phyloP scores from a whole-genome alignment of 179 eudicot species.

The Heliamphora pulchella region DNA sequence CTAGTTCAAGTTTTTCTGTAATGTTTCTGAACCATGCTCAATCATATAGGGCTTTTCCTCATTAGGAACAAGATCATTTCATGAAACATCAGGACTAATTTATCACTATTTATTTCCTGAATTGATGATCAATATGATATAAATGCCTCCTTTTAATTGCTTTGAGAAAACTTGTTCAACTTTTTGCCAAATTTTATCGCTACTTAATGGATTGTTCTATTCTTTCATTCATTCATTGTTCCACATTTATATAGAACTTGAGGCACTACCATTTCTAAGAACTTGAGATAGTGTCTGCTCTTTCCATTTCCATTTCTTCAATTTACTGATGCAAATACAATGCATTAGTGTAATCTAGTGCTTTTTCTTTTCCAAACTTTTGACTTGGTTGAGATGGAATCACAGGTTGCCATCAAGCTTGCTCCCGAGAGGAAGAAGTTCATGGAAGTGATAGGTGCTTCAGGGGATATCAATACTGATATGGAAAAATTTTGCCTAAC shows the following conservation, averaged over 20 bases:
- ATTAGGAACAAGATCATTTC: neutral
- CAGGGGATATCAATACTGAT: slow-evolving; percentile 42
- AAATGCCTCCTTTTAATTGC: neutral
- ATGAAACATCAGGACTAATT: neutral
- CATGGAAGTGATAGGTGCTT: slow-evolving; percentile 60
- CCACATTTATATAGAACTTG: neutral
- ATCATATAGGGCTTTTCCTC: neutral
- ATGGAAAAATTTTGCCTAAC: slow-evolving; percentile 55
- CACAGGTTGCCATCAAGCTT: slow-evolving; percentile 78
- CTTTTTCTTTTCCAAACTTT: too few species aligned
- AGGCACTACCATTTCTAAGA: neutral
- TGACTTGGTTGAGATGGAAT: slow-evolving; percentile 15
- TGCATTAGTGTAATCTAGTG: too few species aligned
- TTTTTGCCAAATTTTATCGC: too few species aligned
- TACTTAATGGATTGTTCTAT: too few species aligned
- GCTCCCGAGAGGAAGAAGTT: slow-evolving; percentile 87
- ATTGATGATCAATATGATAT: neutral
- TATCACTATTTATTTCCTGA: neutral
- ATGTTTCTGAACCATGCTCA: slow-evolving; percentile 18
- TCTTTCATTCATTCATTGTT: neutral
- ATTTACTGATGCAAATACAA: neutral
- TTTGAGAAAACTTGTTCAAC: too few species aligned
- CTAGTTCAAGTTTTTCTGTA: slow-evolving; percentile 83
- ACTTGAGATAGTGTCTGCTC: neutral
- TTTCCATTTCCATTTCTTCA: neutral